A percentile compares a stretch with the other conserved stretches of the same genome.
These are phyloP conservation scores for Botrytis galanthina DNA, from an alignment of 2,329 filamentous ascomycete species.

Conservation along the genomic window DNA sequence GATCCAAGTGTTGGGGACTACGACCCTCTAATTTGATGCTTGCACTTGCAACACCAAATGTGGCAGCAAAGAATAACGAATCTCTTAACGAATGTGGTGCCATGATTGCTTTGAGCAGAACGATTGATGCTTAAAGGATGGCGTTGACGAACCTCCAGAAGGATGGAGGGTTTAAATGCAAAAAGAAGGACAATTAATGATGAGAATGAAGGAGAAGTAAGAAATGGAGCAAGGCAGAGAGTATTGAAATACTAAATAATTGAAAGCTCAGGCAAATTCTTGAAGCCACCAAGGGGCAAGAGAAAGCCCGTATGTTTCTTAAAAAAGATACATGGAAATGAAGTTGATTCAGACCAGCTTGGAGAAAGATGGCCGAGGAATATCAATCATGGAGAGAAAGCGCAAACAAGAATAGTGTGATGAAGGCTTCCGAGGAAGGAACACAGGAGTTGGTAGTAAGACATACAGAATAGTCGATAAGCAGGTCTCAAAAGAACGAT, in stretches of 20 bases:
- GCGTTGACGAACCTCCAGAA: constrained; percentile 3
- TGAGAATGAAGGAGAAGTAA: constrained; percentile 3
- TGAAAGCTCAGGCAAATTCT: background rate
- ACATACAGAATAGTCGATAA: background rate
- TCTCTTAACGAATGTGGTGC: constrained; percentile 18
- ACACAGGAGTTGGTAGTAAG: background rate
- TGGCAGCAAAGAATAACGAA: constrained; percentile 14
- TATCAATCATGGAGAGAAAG: background rate
- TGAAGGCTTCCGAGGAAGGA: background rate
- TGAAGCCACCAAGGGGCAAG: constrained; percentile 2
- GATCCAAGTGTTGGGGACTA: background rate
- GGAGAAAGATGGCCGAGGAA: background rate
- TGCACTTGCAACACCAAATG: constrained; percentile 19
- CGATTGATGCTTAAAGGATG: constrained; percentile 18
- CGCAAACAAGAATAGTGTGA: background rate
- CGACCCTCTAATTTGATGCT: constrained; percentile 18
- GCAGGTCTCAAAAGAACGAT: background rate
- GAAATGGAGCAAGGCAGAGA: background rate
- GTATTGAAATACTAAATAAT: constrained; percentile 20
- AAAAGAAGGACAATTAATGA: constrained; percentile 9
- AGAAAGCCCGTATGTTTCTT: background rate
- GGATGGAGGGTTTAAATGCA: constrained; percentile 8
- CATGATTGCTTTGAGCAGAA: constrained; percentile 19
- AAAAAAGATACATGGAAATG: background rate
- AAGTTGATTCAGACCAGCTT: constrained; percentile 7